Evolutionary conservation across 2,329 filamentous ascomycete genomes (phyloP), one percentile per base, ranked within the genome.

Genomic region (Botrytis elliptica): DNA sequence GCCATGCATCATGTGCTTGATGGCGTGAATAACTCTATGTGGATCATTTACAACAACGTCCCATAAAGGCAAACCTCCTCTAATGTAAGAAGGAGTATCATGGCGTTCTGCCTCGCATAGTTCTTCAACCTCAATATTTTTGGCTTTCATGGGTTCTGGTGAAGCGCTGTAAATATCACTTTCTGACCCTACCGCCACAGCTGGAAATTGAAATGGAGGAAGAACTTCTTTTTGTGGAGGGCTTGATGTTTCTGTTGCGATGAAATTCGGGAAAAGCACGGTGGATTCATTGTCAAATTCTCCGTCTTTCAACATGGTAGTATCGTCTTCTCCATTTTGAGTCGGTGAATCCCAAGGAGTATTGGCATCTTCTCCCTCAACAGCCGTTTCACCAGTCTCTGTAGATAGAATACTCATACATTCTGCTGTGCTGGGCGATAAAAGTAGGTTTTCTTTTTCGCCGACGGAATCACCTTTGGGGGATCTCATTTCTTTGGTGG

Each of bases 1-100:
- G 22, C 65, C 55, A 22, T 42, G 36, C 70, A 72, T 72, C 70
- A 72, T 72, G 18, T 72, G 63, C 49, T 68, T 72, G 49, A 72
- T 72, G 22, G 70, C 70, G 29, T 72, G 70, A 22, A 68, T 29
- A 10, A 68, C 64, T 49, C 70, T 67, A 68, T 72, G 52, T 20
- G 70, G 63, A 68, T 72, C 70, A 12, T 55, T 57, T 10, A 29
- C 49, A 4, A 68, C 55, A 18, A 72, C 49, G 29, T 72, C 36
- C 4, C n/a, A 14, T 22, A 72, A 52, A n/a, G 49, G 38, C 8
- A 72, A 36, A 7, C 38, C 63, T 52, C 70, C 70, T 68, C n/a
- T 46, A 18, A 72, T 57, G 38, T 68, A 72, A 68, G 70, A 72
- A 18, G 70, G 70, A 22, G 70, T 72, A 33, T 72, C 63, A 46